Evolutionary conservation across 2,329 filamentous ascomycete genomes (phyloP).

Genomic region (Aspergillus neoniger): DNA sequence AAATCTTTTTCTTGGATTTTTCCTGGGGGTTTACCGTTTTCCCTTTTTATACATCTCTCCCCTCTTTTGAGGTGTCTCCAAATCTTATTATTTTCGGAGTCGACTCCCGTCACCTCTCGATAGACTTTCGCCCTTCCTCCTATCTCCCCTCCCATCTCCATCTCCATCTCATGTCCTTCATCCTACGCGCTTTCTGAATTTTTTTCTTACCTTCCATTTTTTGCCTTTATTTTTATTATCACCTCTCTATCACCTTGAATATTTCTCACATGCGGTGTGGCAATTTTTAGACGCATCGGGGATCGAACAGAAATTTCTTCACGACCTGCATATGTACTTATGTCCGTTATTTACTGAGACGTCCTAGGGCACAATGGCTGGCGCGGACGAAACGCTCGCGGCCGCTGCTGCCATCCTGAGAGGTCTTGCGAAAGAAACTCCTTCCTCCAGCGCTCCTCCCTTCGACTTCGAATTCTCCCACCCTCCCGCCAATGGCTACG

Average conservation of each 20-base stretch:
- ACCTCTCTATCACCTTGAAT: constrained; percentile 1
- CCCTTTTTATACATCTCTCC: not conserved
- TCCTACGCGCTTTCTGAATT: constrained; percentile 7
- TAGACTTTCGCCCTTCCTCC: constrained; percentile 7
- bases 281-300: constrained; percentile 4
- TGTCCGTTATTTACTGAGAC: constrained; percentile 27
- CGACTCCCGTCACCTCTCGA: constrained; percentile 2
- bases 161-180: constrained; percentile 8
- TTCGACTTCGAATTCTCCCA: constrained; percentile 38
- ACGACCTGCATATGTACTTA: constrained; percentile 16
- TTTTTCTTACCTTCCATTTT: not conserved
- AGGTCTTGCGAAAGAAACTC: constrained; percentile 46
- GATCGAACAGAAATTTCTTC: constrained; percentile 10
- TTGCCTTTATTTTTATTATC: constrained; percentile 1
- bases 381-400: constrained; percentile 50
- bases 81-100: constrained; percentile 7
- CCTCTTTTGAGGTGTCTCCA: not conserved
- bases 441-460: constrained; percentile 37
- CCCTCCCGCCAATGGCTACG: constrained; percentile 51
- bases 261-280: constrained; percentile 9
- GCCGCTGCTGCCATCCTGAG: constrained; percentile 50
- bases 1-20: constrained; percentile 4
- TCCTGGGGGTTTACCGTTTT: not conserved
- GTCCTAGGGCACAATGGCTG: constrained; percentile 47
- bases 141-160: constrained; percentile 8